Percentiles rank a stretch among this genome's conserved stretches.
Conservation (phyloP, 768 basidiomycete genomes). For the Leccinum incarnatum region DNA sequence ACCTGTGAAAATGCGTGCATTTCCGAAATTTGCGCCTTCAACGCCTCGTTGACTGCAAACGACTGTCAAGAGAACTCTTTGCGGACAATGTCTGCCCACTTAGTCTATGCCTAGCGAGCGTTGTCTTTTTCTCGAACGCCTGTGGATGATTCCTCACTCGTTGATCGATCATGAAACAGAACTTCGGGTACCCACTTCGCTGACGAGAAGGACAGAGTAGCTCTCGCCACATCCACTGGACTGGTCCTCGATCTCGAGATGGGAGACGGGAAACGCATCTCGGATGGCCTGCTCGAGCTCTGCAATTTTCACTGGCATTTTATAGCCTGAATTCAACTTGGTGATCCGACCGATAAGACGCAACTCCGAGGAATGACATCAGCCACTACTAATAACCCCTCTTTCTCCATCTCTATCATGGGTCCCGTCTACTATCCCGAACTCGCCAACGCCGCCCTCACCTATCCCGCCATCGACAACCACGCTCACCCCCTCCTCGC, state of each 20-base stretch:
- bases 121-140: constrained; percentile 78
- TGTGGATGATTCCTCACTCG: constrained; percentile 24
- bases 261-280: constrained; percentile 56
- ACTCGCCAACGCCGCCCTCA: constrained; percentile 18
- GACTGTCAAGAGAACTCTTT: constrained; percentile 5
- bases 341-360: constrained; percentile 17
- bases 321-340: neutral
- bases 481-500: constrained; percentile 73
- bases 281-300: constrained; percentile 65
- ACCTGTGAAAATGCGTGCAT: constrained; percentile 93
- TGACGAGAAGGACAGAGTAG: constrained; percentile 73
- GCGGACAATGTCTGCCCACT: constrained; percentile 41
- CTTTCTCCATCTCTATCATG: constrained; percentile 5
- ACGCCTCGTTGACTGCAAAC: constrained; percentile 64
- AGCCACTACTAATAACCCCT: constrained; percentile 1
- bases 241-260: constrained; percentile 73
- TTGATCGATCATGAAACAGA: neutral
- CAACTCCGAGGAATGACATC: neutral
- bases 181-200: constrained; percentile 51
- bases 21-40: constrained; percentile 72
- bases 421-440: constrained; percentile 15
- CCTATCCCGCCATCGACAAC: constrained; percentile 68
- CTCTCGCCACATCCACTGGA: constrained; percentile 82
- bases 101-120: constrained; percentile 71
- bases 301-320: constrained; percentile 58